Percentiles rank a stretch among this genome's conserved stretches.
These are phyloP conservation scores for Pseudozyma thailandica DNA, from an alignment of 1,284 basidiomycete genomes.

Conservation along the genomic window DNA sequence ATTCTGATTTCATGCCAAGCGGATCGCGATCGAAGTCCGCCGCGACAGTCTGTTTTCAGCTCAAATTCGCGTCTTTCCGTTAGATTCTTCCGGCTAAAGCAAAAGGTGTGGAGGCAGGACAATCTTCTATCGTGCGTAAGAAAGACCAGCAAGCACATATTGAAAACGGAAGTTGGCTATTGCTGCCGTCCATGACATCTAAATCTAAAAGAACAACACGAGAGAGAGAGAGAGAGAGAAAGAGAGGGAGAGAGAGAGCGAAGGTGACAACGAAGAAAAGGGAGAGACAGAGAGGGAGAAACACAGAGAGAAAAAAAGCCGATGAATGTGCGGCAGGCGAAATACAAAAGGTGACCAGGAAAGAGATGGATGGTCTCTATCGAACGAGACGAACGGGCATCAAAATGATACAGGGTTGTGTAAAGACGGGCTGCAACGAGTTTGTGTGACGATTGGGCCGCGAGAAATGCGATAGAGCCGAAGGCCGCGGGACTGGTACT, in stretches of 20 bases:
- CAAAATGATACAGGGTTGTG: too few species aligned
- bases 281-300: slow-evolving; percentile 1
- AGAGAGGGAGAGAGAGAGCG: background rate
- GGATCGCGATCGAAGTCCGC: background rate
- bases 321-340: slow-evolving; percentile 2
- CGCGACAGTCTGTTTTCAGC: background rate
- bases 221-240: slow-evolving; percentile 5
- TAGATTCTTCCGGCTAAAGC: too few species aligned
- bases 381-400: too few species aligned
- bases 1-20: background rate
- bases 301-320: slow-evolving; percentile 7
- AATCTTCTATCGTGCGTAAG: too few species aligned
- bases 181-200: slow-evolving; percentile 22
- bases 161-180: slow-evolving; percentile 9
- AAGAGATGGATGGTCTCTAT: too few species aligned
- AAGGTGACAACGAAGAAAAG: slow-evolving; percentile 1
- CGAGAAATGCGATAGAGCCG: too few species aligned
- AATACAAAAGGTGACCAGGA: slow-evolving; percentile 18
- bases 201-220: background rate
- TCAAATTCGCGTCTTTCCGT: background rate
- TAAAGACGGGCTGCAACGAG: too few species aligned
- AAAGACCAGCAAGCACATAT: too few species aligned
- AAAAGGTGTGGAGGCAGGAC: too few species aligned
- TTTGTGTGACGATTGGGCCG: too few species aligned
- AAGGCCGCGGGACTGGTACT: too few species aligned